Evolutionary conservation across 371 early-diverging fungal genomes (phyloP), one percentile per base, ranked within the genome.

Genomic region (Syncephalastrum contaminatum): DNA sequence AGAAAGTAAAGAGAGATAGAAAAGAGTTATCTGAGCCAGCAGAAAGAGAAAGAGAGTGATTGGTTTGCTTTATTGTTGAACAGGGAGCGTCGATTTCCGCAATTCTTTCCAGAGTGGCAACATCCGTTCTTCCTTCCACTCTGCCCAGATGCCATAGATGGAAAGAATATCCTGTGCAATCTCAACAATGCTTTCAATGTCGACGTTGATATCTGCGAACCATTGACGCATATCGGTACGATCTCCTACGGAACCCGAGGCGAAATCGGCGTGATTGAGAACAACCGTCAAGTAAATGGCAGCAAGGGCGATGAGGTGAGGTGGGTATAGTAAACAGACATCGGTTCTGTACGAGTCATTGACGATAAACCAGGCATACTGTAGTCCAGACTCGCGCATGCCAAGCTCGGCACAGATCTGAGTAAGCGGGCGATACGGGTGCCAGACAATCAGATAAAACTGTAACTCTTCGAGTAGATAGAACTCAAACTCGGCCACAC

Each of bases 401-500:
- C 82, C 83, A 8, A 86, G 53, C 30, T 79, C 83, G 53, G 81
- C 74, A 21, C 80, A 77, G 48, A 84, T 78, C 66, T 84, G 76
- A 2, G 80, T 75, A 1, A 94, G 77, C 4, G 89, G 77, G 39
- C 88, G 83, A 67, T 94, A 96, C 1, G 96, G 94, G 56, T 94
- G 94, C 76, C 86, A 92, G 0, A 93, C 83, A 45, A 94, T 88
- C 56, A 91, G 62, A 58, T 88, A 89, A 62, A 93, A 94, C 53
- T 92, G 85, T 46, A 96, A 77, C 30, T 92, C 94, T 64, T 95
- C 95, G 43, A 96, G 52, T 30, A 96, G 62, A 57, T 93, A 92
- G 67, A 91, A 93, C 63, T 96, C 96, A 69, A 90, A 93, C 50
- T 94, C 95, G 40, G 94, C 94, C 47, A 96, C 82, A 60, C 87